These are phyloP conservation scores for Anthracocystis setariae DNA, from an alignment of 1,284 basidiomycete genomes.

Conservation along the genomic window DNA sequence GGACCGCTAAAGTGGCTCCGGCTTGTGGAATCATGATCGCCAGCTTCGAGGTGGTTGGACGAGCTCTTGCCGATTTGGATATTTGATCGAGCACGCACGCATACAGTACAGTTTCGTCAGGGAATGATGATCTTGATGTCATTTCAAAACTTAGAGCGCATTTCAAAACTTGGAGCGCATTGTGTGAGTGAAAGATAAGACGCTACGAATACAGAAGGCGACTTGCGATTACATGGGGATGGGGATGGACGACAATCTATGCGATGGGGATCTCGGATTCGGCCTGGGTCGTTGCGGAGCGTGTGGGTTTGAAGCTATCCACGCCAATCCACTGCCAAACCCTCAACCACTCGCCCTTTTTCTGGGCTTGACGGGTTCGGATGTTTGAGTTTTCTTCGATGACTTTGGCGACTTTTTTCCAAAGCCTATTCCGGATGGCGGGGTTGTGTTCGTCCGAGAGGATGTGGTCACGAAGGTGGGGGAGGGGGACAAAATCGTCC, in stretches of 20 bases:
- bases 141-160: too few relatives aligned
- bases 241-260: too few relatives aligned
- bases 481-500: constrained; percentile 82
- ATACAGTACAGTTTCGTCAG: too few relatives aligned
- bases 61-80: constrained; percentile 42
- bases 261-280: too few relatives aligned
- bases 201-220: background rate
- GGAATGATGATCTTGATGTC: too few relatives aligned
- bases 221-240: constrained; percentile 8
- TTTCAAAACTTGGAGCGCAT: too few relatives aligned
- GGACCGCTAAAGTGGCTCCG: constrained; percentile 95
- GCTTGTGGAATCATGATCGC: constrained; percentile 98
- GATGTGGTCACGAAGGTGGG: constrained; percentile 89
- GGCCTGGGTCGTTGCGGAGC: too few relatives aligned
- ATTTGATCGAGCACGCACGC: too few relatives aligned
- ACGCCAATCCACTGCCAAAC: constrained; percentile 72
- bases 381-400: constrained; percentile 97
- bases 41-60: constrained; percentile 80
- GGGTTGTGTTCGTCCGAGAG: constrained; percentile 83
- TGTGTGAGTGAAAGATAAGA: background rate
- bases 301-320: constrained; percentile 24
- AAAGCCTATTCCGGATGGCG: constrained; percentile 76
- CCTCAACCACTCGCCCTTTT: constrained; percentile 76
- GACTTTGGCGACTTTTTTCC: constrained; percentile 84
- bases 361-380: constrained; percentile 85